Base-by-base conservation (phyloP, 495 filamentous ascomycete species). In the Daldinia caldariorum region DNA sequence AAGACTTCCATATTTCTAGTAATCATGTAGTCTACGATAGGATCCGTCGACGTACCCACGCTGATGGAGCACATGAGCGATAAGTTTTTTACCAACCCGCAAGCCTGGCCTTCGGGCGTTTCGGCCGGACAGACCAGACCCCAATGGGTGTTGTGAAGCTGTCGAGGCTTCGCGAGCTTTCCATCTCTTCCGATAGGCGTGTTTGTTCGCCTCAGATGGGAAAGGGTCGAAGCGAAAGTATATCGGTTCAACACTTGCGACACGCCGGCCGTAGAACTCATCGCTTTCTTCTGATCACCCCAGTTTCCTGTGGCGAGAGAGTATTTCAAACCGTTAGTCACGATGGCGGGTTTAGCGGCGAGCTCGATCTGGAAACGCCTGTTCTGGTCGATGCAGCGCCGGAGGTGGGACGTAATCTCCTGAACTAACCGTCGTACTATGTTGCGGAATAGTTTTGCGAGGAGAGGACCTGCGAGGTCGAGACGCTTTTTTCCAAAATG, bases 131-230 rank as follows among this genome's bases (percentile, higher is more conserved):
- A 99, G 6, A 99, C 94, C 66, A 98, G 82, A 58, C 95, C 95
- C 96, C 96, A 99, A 78, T 99, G 95, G 0, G 95, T 97, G 79
- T 98, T 98, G 83, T 99, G 95, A 51, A 99, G 88, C 79, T 98
- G 96, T 55, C 95, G 91, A 3, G 95, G 95, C 79, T 98, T 98
- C 43, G 96, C 96, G 69, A 99, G 93, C 80, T 99, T 99, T 62
- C 95, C 96, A 77, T 98, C 96, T 78, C 96, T 89, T 32, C 96
- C 95, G 71, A 99, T 97, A 0, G 96, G 95, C 0, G 96, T 98
- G 78, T 99, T 98, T 12, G 96, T 99, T 66, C 95, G 89, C 64
- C 96, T 89, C 74, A 99, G 85, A 89, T 98, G 96, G 6, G 96
- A 98, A 20, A 99, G 80, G 3, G 94, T 97, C 34, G 96, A 98